These are phyloP conservation scores for Candida ortonii DNA, from an alignment of 805 yeast genomes.

Conservation along the genomic window DNA sequence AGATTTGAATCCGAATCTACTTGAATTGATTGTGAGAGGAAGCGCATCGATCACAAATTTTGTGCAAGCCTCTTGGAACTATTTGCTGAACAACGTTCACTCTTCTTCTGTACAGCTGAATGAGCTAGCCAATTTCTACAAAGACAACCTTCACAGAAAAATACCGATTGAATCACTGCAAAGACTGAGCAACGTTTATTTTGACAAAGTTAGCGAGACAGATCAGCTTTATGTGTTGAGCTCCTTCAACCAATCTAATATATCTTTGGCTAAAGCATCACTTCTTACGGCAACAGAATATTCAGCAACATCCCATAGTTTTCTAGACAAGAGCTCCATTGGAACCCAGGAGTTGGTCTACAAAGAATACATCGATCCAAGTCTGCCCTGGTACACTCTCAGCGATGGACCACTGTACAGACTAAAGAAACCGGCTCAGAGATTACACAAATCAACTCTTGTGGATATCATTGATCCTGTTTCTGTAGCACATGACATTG, in stretches of 20 bases:
- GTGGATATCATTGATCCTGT: constrained; percentile 12
- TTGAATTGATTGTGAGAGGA: constrained; percentile 30
- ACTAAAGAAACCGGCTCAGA: constrained; percentile 14
- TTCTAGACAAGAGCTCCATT: constrained; percentile 10
- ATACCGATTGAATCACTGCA: constrained; percentile 28
- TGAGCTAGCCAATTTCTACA: constrained; percentile 18
- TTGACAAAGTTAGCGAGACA: constrained; percentile 28
- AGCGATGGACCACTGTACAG: constrained; percentile 22
- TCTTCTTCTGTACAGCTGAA: constrained; percentile 23
- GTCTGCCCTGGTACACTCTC: constrained; percentile 32
- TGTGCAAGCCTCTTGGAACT: constrained; percentile 35
- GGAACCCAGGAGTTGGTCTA: constrained; percentile 4
- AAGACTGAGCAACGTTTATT: constrained; percentile 30
- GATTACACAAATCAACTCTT: constrained; percentile 11
- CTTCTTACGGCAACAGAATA: constrained; percentile 29
- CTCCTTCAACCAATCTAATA: constrained; percentile 25
- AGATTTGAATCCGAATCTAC: constrained; percentile 25
- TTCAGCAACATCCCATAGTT: constrained; percentile 18
- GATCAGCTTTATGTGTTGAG: constrained; percentile 29
- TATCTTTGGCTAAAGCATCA: constrained; percentile 27
- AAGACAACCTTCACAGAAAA: constrained; percentile 13
- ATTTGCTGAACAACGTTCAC: constrained; percentile 28
- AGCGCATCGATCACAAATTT: constrained; percentile 27
- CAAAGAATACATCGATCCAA: constrained; percentile 21
- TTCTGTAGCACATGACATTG: constrained; percentile 20